These are phyloP conservation scores for Aspergillus carlsbadensis DNA, from an alignment of 495 filamentous ascomycete species.

Conservation along the genomic window DNA sequence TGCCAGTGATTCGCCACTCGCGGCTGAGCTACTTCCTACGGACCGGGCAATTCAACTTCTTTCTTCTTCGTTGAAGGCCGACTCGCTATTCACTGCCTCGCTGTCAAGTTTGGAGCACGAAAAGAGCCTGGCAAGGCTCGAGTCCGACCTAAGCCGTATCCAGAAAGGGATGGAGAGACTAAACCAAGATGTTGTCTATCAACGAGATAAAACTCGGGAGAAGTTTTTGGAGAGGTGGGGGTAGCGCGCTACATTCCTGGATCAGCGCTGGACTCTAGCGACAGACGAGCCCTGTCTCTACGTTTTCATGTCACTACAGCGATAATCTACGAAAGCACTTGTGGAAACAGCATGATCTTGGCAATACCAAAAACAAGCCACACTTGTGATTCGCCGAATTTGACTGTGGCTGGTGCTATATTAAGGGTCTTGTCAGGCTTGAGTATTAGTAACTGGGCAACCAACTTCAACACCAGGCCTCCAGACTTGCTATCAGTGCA, in stretches of 20 bases:
- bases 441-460: not conserved
- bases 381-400: not conserved
- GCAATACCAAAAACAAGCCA: not conserved
- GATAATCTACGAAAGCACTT: no score
- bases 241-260: not conserved
- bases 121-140: constrained; percentile 28
- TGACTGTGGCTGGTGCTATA: constrained; percentile 1
- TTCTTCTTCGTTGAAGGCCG: constrained; percentile 29
- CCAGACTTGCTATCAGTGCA: not conserved
- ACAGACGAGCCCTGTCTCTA: no score
- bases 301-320: no score
- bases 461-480: not conserved
- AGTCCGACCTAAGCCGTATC: constrained; percentile 28
- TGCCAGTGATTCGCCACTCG: constrained; percentile 34
- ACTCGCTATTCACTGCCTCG: constrained; percentile 32
- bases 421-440: not conserved
- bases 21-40: constrained; percentile 25
- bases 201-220: constrained; percentile 32
- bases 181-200: constrained; percentile 36
- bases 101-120: constrained; percentile 28
- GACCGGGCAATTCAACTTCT: constrained; percentile 37
- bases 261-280: no score
- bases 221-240: constrained; percentile 36
- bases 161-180: constrained; percentile 36
- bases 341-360: not conserved